A percentile compares a stretch with the other conserved stretches of the same genome.
Evolutionary conservation across 2,329 filamentous ascomycete species (phyloP).

Genomic region (Emmonsiellopsis sp.): DNA sequence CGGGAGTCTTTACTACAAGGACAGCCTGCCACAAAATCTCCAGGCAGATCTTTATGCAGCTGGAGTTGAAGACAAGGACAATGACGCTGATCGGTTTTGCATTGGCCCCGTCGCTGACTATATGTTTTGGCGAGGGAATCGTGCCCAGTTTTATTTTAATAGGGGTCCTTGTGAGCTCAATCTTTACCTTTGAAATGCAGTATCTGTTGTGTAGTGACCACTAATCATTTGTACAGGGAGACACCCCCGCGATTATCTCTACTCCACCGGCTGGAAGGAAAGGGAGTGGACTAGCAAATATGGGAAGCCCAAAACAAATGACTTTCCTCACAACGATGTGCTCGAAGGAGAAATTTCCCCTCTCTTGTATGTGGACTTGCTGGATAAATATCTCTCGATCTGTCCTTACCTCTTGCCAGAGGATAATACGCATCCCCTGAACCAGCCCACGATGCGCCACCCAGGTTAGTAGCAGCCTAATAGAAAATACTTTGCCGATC

Average conservation of each 20-base stretch:
- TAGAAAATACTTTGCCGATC: neutral
- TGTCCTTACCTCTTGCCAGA: slow-evolving; percentile 14
- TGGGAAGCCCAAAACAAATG: slow-evolving; percentile 12
- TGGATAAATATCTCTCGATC: slow-evolving; percentile 14
- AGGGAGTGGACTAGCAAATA: slow-evolving; percentile 10
- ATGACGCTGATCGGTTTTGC: slow-evolving; percentile 5
- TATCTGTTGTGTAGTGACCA: neutral
- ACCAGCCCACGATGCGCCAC: slow-evolving; percentile 13
- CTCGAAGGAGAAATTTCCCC: slow-evolving; percentile 11
- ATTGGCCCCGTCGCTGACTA: slow-evolving; percentile 13
- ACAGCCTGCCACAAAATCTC: slow-evolving; percentile 7
- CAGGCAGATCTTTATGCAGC: slow-evolving; percentile 2
- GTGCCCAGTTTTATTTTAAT: slow-evolving; percentile 10
- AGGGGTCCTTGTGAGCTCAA: slow-evolving; percentile 15
- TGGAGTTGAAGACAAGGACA: neutral
- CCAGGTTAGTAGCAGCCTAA: slow-evolving; percentile 10
- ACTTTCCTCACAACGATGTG: slow-evolving; percentile 15
- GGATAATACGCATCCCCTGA: slow-evolving; percentile 2
- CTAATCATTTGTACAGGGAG: slow-evolving; percentile 8
- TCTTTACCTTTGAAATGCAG: neutral
- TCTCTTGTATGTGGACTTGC: slow-evolving; percentile 13
- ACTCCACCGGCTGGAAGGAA: slow-evolving; percentile 12
- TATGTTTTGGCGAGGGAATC: slow-evolving; percentile 17
- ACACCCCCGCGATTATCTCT: slow-evolving; percentile 12
- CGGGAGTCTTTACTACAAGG: slow-evolving; percentile 15